A percentile compares a stretch with the other conserved stretches of the same genome.
These are phyloP conservation scores for Coccomyxa sp. DNA, from an alignment of 139 green algal genomes.

Conservation along the genomic window DNA sequence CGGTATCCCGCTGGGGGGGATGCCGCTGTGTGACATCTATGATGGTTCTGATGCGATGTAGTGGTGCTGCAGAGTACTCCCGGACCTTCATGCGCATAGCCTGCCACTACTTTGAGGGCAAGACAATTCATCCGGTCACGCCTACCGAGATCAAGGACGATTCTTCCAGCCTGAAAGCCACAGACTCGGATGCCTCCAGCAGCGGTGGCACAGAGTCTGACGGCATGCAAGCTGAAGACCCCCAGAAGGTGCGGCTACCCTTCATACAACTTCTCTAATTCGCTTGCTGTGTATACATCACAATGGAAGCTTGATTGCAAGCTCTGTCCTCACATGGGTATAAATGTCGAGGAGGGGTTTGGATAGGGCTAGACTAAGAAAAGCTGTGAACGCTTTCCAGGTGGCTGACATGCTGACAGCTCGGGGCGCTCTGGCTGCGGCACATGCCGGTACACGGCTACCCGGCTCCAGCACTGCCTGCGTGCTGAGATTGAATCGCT, in stretches of 20 bases:
- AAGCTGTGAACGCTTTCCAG: no score
- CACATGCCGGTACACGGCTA: slow-evolving; percentile 55
- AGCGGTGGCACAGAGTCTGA: background rate
- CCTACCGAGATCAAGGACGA: background rate
- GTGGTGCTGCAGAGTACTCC: slow-evolving; percentile 61
- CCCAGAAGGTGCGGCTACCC: no score
- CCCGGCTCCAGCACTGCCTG: slow-evolving; percentile 68
- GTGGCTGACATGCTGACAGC: background rate
- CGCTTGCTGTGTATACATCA: no score
- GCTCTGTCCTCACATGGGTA: no score
- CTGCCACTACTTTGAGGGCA: slow-evolving; percentile 55
- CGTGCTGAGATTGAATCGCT: slow-evolving; percentile 56
- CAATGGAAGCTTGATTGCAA: no score
- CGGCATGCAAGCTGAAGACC: background rate
- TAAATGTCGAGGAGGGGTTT: no score
- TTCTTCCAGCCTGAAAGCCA: background rate
- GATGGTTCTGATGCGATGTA: background rate
- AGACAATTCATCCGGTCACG: slow-evolving; percentile 12
- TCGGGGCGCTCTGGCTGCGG: slow-evolving; percentile 43
- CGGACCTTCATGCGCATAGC: slow-evolving; percentile 67
- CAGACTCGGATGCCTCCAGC: background rate
- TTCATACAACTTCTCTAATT: no score
- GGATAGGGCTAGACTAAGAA: no score
- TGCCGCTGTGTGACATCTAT: no score
- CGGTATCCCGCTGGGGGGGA: no score